Conservation (phyloP, 1,284 basidiomycete genomes). For the Sanghuangporus weigelae region DNA sequence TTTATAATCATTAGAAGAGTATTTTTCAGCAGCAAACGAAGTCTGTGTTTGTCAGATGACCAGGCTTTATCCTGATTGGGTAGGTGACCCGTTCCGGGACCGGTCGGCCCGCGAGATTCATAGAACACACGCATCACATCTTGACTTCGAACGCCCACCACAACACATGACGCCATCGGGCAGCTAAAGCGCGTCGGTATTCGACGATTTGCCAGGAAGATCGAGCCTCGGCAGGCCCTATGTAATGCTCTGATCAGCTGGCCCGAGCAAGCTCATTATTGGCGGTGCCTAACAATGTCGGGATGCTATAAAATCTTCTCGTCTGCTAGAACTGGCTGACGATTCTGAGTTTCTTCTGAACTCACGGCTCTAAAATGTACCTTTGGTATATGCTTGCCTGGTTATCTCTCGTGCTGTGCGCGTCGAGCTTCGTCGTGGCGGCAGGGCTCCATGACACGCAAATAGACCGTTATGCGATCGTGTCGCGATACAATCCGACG, state of each 20-base stretch:
- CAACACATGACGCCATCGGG: neutral
- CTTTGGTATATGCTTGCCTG: neutral
- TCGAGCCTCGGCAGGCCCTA: neutral
- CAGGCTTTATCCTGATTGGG: neutral
- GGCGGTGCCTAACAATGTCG: neutral
- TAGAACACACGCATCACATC: neutral
- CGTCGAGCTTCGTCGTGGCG: neutral
- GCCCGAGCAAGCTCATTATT: neutral
- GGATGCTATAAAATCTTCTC: neutral
- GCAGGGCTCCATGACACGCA: neutral
- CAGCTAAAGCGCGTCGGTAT: neutral
- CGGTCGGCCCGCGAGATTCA: neutral
- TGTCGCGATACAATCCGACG: slow-evolving; percentile 48
- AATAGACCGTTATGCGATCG: slow-evolving; percentile 39
- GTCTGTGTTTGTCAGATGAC: neutral
- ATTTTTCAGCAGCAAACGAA: neutral
- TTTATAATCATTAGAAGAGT: too few relatives aligned
- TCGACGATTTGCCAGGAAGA: neutral
- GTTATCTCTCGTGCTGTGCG: neutral
- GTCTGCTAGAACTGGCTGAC: neutral
- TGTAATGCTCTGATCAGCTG: neutral
- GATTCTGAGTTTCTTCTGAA: neutral
- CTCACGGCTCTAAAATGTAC: neutral
- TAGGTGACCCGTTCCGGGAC: neutral
- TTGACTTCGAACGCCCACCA: neutral